Conservation (phyloP, 495 filamentous ascomycete genomes). For the Aspergillus biplanus region DNA sequence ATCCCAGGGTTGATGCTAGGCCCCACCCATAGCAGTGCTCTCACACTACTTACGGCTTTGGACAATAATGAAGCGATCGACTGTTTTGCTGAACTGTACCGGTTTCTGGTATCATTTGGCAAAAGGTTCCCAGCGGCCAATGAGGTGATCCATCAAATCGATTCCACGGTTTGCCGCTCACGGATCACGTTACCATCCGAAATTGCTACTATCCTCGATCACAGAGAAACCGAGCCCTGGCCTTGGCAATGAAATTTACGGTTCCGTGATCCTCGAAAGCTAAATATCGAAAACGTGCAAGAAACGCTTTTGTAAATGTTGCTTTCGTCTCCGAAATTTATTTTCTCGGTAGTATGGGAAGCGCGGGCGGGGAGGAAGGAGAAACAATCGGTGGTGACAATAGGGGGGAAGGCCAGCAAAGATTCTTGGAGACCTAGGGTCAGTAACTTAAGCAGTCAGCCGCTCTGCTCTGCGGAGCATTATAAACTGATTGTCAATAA, state of each 20-base stretch:
- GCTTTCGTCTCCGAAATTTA: too few relatives aligned
- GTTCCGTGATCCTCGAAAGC: background rate
- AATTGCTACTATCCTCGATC: constrained; percentile 29
- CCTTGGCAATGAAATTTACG: constrained; percentile 14
- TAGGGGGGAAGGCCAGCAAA: too few relatives aligned
- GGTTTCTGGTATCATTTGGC: constrained; percentile 33
- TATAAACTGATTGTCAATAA: too few relatives aligned
- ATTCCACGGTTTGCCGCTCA: constrained; percentile 22
- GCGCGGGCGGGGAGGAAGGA: too few relatives aligned
- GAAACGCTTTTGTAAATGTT: background rate
- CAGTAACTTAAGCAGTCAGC: too few relatives aligned
- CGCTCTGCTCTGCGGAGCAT: too few relatives aligned
- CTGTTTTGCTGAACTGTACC: constrained; percentile 41
- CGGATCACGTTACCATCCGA: constrained; percentile 35
- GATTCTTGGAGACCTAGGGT: too few relatives aligned
- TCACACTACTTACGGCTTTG: constrained; percentile 31
- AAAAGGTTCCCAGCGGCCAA: constrained; percentile 34
- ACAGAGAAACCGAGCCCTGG: constrained; percentile 19
- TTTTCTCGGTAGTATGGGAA: too few relatives aligned
- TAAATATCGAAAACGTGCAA: background rate
- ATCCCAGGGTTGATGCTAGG: constrained; percentile 40
- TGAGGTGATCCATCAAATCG: constrained; percentile 31
- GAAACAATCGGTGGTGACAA: too few relatives aligned
- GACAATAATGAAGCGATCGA: constrained; percentile 30
- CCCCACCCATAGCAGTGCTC: constrained; percentile 33